Evolutionary conservation across 2,329 filamentous ascomycete genomes (phyloP).

Genomic region (Macroventuria anomochaeta): DNA sequence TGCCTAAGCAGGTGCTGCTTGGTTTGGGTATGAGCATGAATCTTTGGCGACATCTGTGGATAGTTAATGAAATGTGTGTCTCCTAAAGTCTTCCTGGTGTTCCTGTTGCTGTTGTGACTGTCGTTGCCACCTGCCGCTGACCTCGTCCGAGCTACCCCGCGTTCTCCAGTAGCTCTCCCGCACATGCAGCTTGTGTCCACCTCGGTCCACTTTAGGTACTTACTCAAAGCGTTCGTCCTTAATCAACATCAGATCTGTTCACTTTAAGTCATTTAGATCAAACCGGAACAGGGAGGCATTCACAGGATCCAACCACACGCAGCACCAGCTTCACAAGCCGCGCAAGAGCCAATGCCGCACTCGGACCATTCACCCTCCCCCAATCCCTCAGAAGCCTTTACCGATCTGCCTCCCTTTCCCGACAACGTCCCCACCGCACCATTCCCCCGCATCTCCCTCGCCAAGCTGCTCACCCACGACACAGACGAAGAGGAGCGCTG

Average conservation of each 20-base stretch:
- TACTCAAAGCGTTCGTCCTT: no score
- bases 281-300: no score
- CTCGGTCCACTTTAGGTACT: conserved; percentile 2
- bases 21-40: conserved; percentile 34
- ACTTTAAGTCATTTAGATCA: no score
- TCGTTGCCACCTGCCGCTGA: background rate
- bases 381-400: conserved; percentile 23
- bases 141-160: conserved; percentile 28
- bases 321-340: no score
- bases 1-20: conserved; percentile 26
- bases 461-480: conserved; percentile 48
- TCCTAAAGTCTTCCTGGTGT: conserved; percentile 4
- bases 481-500: conserved; percentile 46
- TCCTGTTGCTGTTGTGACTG: background rate
- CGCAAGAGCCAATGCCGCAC: conserved; percentile 35
- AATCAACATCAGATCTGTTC: no score
- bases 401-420: conserved; percentile 52
- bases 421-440: conserved; percentile 50
- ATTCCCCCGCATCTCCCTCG: conserved; percentile 51
- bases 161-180: conserved; percentile 16
- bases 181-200: conserved; percentile 3
- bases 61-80: conserved; percentile 48
- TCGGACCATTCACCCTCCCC: conserved; percentile 27
- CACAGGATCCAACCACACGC: no score
- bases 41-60: conserved; percentile 45